Evolutionary conservation across 1,284 basidiomycete species (phyloP), one percentile per base, ranked within the genome.

Genomic region (Trametes hirsuta): DNA sequence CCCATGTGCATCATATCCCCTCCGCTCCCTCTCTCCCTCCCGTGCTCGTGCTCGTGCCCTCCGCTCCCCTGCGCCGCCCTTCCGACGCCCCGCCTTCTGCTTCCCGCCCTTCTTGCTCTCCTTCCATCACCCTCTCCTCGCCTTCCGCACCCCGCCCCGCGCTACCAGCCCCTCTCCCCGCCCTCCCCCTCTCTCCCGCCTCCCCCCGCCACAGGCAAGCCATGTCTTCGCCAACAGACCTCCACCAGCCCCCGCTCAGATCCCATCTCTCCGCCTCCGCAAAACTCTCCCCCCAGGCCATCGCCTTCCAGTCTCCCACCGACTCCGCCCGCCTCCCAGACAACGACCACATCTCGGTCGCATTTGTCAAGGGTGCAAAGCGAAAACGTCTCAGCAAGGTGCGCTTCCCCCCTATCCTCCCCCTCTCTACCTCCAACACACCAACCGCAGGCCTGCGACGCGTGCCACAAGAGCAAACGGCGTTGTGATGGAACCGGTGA

Each of bases 391-490:
- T 77, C 36, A 76, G 74, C 62, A 92, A 93, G 84, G 89, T 87
- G 53, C 47, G 69, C 65, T 25, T 53, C 42, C 24, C 39, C 47
- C 35, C 57, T 47, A 42, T 15, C 42, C 36, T 25, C 34, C 49
- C 14, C 45, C 44, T n/a, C 48, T 22, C 14, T 40, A 36, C 48
- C 60, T 39, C 54, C 53, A 52, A 45, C 51, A 53, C 47, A 37
- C 40, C 51, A 25, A n/a, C 47, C 11, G 41, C 30, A 91, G 88
- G 90, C 90, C 46, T 93, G 90, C 73, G 88, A 91, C 74, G 85
- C 88, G 55, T 93, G 90, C 72, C 91, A 93, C 72, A 91, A 89
- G 73, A 87, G 85, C 74, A 93, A 93, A 71, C 83, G 90, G 30
- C 84, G 91, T 50, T 93, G 91, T 74, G 90, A 93, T 72, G 90